phyloP scores from a whole-genome alignment of 768 basidiomycete genomes.

The Mycena belliarum region DNA sequence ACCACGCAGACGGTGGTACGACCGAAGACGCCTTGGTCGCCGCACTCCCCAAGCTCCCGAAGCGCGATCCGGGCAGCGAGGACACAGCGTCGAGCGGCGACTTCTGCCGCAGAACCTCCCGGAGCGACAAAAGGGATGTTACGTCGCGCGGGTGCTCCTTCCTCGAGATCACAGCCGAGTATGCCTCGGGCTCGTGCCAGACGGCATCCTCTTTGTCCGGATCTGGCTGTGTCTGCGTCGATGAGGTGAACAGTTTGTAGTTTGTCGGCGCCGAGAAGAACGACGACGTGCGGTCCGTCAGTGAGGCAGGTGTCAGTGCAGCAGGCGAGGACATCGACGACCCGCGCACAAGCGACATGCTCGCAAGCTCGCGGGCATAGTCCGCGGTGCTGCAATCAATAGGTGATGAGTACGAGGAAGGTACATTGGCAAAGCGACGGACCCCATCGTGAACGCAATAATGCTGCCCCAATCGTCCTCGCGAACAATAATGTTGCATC shows the following conservation, averaged over 20 bases:
- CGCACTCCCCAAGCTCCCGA: constrained; percentile 24
- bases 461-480: constrained; percentile 81
- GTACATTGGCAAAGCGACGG: neutral
- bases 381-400: constrained; percentile 54
- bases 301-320: constrained; percentile 21
- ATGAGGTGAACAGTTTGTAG: constrained; percentile 50
- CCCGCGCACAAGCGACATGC: constrained; percentile 35
- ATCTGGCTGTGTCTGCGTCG: constrained; percentile 46
- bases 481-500: constrained; percentile 62
- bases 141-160: constrained; percentile 67
- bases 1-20: constrained; percentile 47
- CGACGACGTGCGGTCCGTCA: constrained; percentile 39
- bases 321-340: constrained; percentile 24
- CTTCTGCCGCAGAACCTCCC: constrained; percentile 63
- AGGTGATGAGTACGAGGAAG: constrained; percentile 6
- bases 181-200: constrained; percentile 64
- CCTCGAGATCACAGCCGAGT: constrained; percentile 58
- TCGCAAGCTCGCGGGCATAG: constrained; percentile 52
- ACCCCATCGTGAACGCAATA: constrained; percentile 77
- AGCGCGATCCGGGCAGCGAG: constrained; percentile 13
- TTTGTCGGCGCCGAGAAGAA: constrained; percentile 50
- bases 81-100: constrained; percentile 35
- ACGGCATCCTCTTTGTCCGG: constrained; percentile 59
- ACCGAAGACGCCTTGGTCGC: constrained; percentile 20
- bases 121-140: constrained; percentile 55